Evolutionary conservation across 306 rosid genomes (phyloP), one percentile per base, ranked within the genome.

Genomic region (Quercus engelmannii): DNA sequence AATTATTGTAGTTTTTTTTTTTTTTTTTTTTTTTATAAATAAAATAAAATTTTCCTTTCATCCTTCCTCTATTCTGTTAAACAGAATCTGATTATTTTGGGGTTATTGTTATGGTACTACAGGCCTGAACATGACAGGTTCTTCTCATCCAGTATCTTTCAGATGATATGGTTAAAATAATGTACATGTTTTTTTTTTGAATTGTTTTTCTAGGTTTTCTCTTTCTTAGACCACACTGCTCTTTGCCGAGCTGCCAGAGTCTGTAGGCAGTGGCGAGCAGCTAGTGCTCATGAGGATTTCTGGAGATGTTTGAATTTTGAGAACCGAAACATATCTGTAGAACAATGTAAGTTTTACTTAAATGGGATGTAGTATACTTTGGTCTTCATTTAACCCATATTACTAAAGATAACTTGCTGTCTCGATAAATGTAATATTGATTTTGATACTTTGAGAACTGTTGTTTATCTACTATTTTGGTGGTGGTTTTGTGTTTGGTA

Each of bases 271-370:
- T 96, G 99, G 99, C 90, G 92, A 82, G 73, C 80, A 75, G 99
- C 98, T 71, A 91, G 99, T 90, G 93, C 96, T 46, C 99, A 96
- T 81, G 99, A 91, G 83, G 99, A 96, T 85, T 96, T 96, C 79
- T 96, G 99, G 99, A 93, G 84, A 80, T 83, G 85, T 81, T 90
- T 96, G 87, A 87, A 90, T 88, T 93, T 96, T 88, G 96, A 93
- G 86, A 89, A 96, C 76, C 88, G 94, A 54, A 93, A 88, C 84
- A 93, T 96, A 79, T 90, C 99, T 62, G 57, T 86, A 13, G 94
- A 93, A 57, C 99, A 96, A 88, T 96, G 99, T 96, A 87, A 90
- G 98, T 79, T 75, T 69, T 68, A 59, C 17, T 64, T 73, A 9
- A 41, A 61, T 20, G 17, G 58, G 46, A 59, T 69, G 64, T 72